Evolutionary conservation across 805 yeast genomes (phyloP), one percentile per base, ranked within the genome.

Genomic region (Candida saitoana): DNA sequence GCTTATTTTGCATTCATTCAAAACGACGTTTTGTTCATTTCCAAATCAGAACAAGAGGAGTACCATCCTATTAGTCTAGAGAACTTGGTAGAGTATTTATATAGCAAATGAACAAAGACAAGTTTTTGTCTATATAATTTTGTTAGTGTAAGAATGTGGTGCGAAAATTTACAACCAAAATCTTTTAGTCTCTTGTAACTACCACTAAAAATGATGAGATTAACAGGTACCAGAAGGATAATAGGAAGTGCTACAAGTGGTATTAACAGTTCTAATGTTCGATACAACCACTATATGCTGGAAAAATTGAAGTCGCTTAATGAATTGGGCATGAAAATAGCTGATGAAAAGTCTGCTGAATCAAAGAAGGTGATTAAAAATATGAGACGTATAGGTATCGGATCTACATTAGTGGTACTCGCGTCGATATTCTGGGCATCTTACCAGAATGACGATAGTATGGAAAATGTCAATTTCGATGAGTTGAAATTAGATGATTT

Each of bases 11-110:
- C 76, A 12, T 86, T 76, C 47, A 69, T 86, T 5, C 74, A 74
- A 27, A 80, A 81, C 35, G 90, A 87, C 49, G 81, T 86, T 2
- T 50, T 88, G 18, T 87, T 79, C 76, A 54, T 77, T 12, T 24
- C 41, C 18, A 36, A 42, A 15, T 30, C 36, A 11, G 36, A 18
- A 9, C 30, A 56, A 44, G 63, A 50, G 2, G 56, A 48, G 3
- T 79, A 60, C 55, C 63, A 58, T 40, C 84, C 85, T 1, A 55
- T 73, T 3, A 59, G 65, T 3, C 43, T 70, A 18, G 66, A 65
- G 37, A 62, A 58, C 12, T 33, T 67, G 32, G 18, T 18, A 15
- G 39, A 22, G n/a, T 39, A 39, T 33, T 22, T 39, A 36, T 24
- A 24, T 9, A 22, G 6, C 6, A 22, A 22, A 7, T 22, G 9